Evolutionary conservation across 768 basidiomycete species (phyloP).

Genomic region (Tephrocybe sp.): DNA sequence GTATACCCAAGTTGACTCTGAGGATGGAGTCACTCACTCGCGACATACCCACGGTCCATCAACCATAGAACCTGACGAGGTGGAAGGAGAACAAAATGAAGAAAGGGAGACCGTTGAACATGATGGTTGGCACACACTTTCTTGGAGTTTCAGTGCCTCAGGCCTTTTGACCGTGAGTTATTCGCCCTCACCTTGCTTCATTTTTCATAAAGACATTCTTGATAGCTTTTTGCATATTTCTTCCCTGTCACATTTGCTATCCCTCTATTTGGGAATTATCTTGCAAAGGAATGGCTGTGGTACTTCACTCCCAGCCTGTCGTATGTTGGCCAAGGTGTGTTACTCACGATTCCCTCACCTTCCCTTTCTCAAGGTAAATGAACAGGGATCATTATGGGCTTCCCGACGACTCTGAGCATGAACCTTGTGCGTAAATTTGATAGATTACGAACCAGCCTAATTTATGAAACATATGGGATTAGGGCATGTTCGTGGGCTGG

Average conservation of each 20-base stretch:
- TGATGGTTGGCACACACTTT: conserved; percentile 75
- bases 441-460: background rate
- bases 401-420: conserved; percentile 93
- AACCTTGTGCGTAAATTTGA: conserved; percentile 55
- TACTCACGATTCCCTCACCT: background rate
- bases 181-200: background rate
- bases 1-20: conserved; percentile 44
- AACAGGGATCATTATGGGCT: conserved; percentile 94
- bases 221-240: conserved; percentile 80
- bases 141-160: conserved; percentile 77
- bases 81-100: conserved; percentile 29
- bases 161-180: conserved; percentile 69
- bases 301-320: conserved; percentile 89
- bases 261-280: conserved; percentile 78
- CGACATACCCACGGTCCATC: conserved; percentile 10
- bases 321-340: conserved; percentile 87
- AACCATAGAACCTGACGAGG: conserved; percentile 20
- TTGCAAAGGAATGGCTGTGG: conserved; percentile 91
- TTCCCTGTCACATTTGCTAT: conserved; percentile 87
- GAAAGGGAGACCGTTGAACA: conserved; percentile 53
- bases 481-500: conserved; percentile 99
- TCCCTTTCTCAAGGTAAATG: background rate
- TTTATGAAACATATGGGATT: conserved; percentile 4
- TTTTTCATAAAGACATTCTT: background rate
- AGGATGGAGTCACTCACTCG: conserved; percentile 26